A percentile compares a stretch with the other conserved stretches of the same genome.
Evolutionary conservation across 495 filamentous ascomycete species (phyloP).

Genomic region (Aspergillus wentii): DNA sequence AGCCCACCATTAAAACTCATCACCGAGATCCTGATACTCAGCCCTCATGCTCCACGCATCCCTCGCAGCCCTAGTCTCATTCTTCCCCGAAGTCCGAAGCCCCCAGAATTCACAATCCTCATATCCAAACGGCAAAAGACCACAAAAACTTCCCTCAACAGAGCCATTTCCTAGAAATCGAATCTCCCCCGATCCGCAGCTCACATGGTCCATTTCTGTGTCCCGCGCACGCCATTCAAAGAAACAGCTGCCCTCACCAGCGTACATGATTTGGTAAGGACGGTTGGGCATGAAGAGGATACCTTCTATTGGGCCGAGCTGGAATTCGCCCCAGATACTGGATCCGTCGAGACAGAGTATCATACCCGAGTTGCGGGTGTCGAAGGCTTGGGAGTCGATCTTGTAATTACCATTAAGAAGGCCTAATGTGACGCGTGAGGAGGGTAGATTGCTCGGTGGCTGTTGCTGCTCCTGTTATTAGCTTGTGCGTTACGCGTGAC

Average conservation of each 20-base stretch:
- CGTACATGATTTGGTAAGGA: not conserved
- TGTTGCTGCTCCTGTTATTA: too few relatives aligned
- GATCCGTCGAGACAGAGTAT: conserved; percentile 1
- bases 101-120: conserved; percentile 9
- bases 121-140: not conserved
- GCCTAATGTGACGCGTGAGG: too few relatives aligned
- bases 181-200: conserved; percentile 4
- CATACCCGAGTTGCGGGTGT: conserved; percentile 8
- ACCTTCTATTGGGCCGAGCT: conserved; percentile 5
- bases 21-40: too few relatives aligned
- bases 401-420: conserved; percentile 6
- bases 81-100: too few relatives aligned
- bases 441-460: too few relatives aligned
- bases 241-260: not conserved
- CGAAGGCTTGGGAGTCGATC: not conserved
- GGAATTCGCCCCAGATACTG: conserved; percentile 9
- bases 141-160: conserved; percentile 6
- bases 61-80: too few relatives aligned
- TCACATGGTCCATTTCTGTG: not conserved
- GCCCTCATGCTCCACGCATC: too few relatives aligned
- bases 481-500: too few relatives aligned
- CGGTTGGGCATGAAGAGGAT: conserved; percentile 8
- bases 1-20: too few relatives aligned
- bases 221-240: conserved; percentile 6
- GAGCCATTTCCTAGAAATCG: conserved; percentile 6